phyloP scores from a whole-genome alignment of 2,329 filamentous ascomycete genomes.

The Dryadomyces quercus-mongolicae region DNA sequence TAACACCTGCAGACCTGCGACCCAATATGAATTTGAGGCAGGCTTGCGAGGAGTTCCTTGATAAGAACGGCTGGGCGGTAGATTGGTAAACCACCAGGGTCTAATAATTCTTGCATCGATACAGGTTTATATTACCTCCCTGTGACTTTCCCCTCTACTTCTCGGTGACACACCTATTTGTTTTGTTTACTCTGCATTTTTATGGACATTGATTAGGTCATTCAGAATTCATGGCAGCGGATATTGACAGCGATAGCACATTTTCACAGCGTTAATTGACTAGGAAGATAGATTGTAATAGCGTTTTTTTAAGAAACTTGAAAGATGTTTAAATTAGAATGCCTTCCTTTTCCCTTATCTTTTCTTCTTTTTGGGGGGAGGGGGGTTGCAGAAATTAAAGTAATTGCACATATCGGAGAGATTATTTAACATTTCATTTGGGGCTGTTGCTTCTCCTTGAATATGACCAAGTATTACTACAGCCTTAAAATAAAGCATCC shows the following conservation, averaged over 20 bases:
- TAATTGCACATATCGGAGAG: too few species aligned
- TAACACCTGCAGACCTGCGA: conserved; percentile 57
- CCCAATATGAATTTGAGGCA: conserved; percentile 72
- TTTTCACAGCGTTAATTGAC: background rate
- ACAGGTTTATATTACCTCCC: background rate
- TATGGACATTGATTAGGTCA: background rate
- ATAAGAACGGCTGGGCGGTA: conserved; percentile 82
- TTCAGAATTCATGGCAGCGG: background rate
- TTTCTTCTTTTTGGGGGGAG: background rate
- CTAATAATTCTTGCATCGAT: background rate
- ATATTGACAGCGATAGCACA: background rate
- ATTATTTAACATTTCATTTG: too few species aligned
- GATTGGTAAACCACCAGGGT: conserved; percentile 52
- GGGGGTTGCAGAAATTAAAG: too few species aligned
- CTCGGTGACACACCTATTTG: background rate
- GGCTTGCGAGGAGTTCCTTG: conserved; percentile 59
- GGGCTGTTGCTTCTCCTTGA: too few species aligned
- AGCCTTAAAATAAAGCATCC: too few species aligned
- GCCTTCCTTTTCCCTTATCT: background rate
- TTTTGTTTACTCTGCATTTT: background rate
- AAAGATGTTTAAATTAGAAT: too few species aligned
- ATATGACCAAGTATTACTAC: too few species aligned
- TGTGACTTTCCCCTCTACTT: background rate
- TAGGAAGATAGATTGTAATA: background rate
- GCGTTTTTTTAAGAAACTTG: background rate